Evolutionary conservation across 306 rosid genomes (phyloP), one percentile per base, ranked within the genome.

Genomic region (Boehmeria nivea): DNA sequence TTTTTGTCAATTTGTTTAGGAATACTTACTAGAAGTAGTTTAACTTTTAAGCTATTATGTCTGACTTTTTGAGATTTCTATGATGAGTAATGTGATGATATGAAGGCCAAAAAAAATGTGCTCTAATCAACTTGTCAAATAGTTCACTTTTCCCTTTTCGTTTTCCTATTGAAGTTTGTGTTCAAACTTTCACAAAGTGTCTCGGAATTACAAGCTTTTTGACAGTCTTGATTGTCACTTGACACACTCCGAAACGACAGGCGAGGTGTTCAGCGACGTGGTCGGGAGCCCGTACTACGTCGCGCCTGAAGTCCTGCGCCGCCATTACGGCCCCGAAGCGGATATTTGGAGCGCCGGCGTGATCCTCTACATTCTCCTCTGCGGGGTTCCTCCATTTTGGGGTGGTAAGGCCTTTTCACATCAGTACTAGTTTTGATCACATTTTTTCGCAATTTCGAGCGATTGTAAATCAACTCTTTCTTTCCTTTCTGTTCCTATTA

Each of bases 381-480:
- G n/a, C n/a, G n/a, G n/a, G n/a, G n/a, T n/a, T 90, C 67, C 97
- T 77, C 97, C 97, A 51, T 90, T 86, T 76, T 90, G 95, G 95
- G 97, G 76, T 4, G 95, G 97, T 86, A 80, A 73, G 80, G 50
- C n/a, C n/a, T n/a, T n/a, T 1, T 22, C 1, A 12, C 54, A 24
- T 48, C 27, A 27, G 27, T 4, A 56, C 18, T 54, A 18, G 38
- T n/a, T n/a, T n/a, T n/a, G n/a, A n/a, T n/a, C n/a, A n/a, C n/a
- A 33, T 59, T 37, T 48, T 17, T 27, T 14, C 40, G 3, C 12
- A 17, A 34, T 33, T 33, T 47, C 33, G 39, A 47, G 64, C 14
- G 2, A 12, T 42, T 55, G 13, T 42, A 18, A 28, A 17, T 33
- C 12, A 12, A 28, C 19, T 40, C 14, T 57, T 46, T 34, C 44